Percentiles rank a stretch among this genome's conserved stretches.
These are phyloP conservation scores for Mycogone perniciosa DNA, from an alignment of 2,329 filamentous ascomycete species.

Conservation along the genomic window DNA sequence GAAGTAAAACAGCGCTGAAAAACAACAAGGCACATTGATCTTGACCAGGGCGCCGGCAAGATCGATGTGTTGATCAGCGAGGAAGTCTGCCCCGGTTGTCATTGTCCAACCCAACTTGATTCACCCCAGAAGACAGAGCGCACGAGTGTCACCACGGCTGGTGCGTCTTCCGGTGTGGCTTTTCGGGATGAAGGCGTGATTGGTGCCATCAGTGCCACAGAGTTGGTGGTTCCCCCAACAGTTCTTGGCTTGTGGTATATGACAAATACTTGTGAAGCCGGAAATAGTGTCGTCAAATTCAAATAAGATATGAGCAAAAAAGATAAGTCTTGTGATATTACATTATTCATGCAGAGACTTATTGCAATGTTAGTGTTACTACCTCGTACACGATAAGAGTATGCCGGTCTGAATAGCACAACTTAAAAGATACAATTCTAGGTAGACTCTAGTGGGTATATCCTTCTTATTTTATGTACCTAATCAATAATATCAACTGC, in stretches of 20 bases:
- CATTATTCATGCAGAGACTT: too few relatives aligned
- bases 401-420: too few relatives aligned
- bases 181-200: constrained; percentile 29
- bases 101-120: constrained; percentile 33
- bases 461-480: too few relatives aligned
- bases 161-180: constrained; percentile 28
- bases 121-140: constrained; percentile 40
- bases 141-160: constrained; percentile 32
- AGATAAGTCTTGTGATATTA: too few relatives aligned
- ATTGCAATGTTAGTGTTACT: too few relatives aligned
- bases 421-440: too few relatives aligned
- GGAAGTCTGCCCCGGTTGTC: constrained; percentile 41
- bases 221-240: not conserved
- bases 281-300: too few relatives aligned
- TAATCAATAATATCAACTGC: too few relatives aligned
- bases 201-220: constrained; percentile 3
- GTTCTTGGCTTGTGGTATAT: not conserved
- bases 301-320: too few relatives aligned
- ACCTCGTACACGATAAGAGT: too few relatives aligned
- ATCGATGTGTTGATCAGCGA: constrained; percentile 39
- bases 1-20: constrained; percentile 31
- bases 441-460: too few relatives aligned
- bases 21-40: constrained; percentile 28
- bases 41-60: constrained; percentile 30
- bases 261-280: too few relatives aligned